Conservation (phyloP, 2,329 filamentous ascomycete genomes). For the Fusarium sp. region DNA sequence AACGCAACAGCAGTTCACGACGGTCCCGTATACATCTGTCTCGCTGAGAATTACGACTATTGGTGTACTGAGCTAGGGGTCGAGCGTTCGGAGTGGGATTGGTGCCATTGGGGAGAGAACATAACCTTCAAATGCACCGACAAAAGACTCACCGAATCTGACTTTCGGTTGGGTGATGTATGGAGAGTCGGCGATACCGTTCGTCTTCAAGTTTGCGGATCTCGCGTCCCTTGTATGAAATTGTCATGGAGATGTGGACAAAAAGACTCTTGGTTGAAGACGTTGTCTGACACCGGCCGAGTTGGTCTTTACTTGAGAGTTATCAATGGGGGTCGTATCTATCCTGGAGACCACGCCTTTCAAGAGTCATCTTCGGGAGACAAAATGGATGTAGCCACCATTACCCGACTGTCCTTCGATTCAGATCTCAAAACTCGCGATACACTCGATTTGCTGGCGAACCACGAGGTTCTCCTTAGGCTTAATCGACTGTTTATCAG, state of each 20-base stretch:
- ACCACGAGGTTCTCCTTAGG: not conserved
- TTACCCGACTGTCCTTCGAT: not conserved
- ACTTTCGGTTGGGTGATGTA: slow-evolving; percentile 5
- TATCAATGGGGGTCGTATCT: not conserved
- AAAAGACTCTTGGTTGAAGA: slow-evolving; percentile 12
- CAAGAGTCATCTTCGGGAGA: not conserved
- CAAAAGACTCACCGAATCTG: not conserved
- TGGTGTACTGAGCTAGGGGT: slow-evolving; percentile 7
- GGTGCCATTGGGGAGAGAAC: slow-evolving; percentile 21
- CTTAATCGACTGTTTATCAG: not conserved
- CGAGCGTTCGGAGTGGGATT: slow-evolving; percentile 5
- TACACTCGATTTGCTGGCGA: not conserved
- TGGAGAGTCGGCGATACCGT: slow-evolving; percentile 6
- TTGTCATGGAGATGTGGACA: slow-evolving; percentile 15
- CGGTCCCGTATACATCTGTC: slow-evolving; percentile 12
- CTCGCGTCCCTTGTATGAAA: slow-evolving; percentile 15
- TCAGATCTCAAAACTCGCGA: slow-evolving; percentile 2
- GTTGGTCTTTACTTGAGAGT: slow-evolving; percentile 2
- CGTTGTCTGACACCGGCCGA: not conserved
- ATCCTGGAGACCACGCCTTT: slow-evolving; percentile 2
- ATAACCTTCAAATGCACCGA: slow-evolving; percentile 4
- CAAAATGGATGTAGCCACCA: slow-evolving; percentile 1
- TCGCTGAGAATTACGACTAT: slow-evolving; percentile 17
- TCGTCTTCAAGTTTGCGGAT: slow-evolving; percentile 13
- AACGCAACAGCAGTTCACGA: slow-evolving; percentile 11